phyloP scores from a whole-genome alignment of 2,329 filamentous ascomycete genomes.

The Cercospora berteroae region DNA sequence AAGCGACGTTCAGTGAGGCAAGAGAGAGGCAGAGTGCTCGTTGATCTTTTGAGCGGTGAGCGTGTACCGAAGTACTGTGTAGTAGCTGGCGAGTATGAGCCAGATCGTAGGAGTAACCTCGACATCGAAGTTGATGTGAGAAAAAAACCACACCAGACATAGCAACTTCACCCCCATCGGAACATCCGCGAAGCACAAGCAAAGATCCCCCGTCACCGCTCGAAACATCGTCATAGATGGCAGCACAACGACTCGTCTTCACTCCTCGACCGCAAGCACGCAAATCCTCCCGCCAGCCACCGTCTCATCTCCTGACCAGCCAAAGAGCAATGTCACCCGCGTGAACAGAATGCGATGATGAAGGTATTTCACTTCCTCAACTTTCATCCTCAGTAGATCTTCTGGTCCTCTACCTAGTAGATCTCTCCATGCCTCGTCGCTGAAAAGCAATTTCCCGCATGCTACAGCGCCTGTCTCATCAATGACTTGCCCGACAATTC shows the following conservation, averaged over 20 bases:
- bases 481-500: conserved; percentile 45
- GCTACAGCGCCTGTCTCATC: conserved; percentile 58
- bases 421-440: conserved; percentile 53
- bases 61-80: neutral
- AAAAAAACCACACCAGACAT: neutral
- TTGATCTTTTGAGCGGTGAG: neutral
- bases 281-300: conserved; percentile 36
- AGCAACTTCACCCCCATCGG: neutral
- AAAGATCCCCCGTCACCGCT: neutral
- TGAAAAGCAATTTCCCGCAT: conserved; percentile 55
- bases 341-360: conserved; percentile 54
- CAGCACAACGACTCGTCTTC: neutral
- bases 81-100: neutral
- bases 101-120: neutral
- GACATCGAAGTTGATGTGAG: neutral
- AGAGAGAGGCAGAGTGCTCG: neutral
- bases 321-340: conserved; percentile 56
- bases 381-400: conserved; percentile 44
- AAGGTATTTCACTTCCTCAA: conserved; percentile 48
- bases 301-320: conserved; percentile 46
- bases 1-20: neutral
- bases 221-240: neutral
- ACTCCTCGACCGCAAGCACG: conserved; percentile 19
- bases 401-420: neutral
- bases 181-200: neutral